phyloP scores from a whole-genome alignment of 306 rosid genomes.

The Gleditsia sinensis region DNA sequence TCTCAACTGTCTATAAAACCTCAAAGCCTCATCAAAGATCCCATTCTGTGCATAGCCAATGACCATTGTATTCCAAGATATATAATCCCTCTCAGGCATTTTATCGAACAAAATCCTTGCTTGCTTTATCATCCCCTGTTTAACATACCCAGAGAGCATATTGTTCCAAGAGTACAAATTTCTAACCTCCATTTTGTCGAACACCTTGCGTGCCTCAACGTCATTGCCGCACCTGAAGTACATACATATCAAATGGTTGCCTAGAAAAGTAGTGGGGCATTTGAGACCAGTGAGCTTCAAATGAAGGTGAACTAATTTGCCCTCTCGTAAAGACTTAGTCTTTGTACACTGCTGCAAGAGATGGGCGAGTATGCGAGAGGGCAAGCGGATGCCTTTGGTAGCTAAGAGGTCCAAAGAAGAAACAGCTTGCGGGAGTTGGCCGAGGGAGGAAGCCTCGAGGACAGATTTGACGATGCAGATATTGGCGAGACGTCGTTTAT shows the following conservation, averaged over 20 bases:
- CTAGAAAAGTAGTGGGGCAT: conserved; percentile 57
- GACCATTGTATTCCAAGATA: conserved; percentile 86
- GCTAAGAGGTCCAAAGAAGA: conserved; percentile 63
- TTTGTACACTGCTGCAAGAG: conserved; percentile 68
- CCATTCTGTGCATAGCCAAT: conserved; percentile 67
- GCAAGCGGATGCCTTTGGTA: conserved; percentile 70
- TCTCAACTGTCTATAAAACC: conserved; percentile 59
- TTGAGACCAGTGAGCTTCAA: conserved; percentile 71
- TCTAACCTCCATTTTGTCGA: conserved; percentile 68
- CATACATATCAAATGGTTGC: conserved; percentile 71
- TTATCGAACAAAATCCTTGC: conserved; percentile 58
- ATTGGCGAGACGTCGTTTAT: conserved; percentile 30
- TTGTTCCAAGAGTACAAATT: conserved; percentile 85
- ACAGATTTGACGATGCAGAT: conserved; percentile 65
- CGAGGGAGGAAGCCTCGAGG: conserved; percentile 43
- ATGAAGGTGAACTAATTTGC: conserved; percentile 72
- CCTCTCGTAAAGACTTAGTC: conserved; percentile 47
- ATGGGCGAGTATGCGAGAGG: conserved; percentile 53
- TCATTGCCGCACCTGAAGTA: conserved; percentile 64
- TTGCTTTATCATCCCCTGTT: conserved; percentile 61
- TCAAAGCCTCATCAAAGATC: conserved; percentile 58
- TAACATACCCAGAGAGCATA: conserved; percentile 83
- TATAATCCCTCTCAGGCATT: conserved; percentile 69
- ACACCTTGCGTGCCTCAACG: conserved; percentile 69
- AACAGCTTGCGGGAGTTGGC: conserved; percentile 60